Percentiles rank a stretch among this genome's conserved stretches.
Evolutionary conservation across 768 basidiomycete genomes (phyloP).

Genomic region (Crucibulum laeve): DNA sequence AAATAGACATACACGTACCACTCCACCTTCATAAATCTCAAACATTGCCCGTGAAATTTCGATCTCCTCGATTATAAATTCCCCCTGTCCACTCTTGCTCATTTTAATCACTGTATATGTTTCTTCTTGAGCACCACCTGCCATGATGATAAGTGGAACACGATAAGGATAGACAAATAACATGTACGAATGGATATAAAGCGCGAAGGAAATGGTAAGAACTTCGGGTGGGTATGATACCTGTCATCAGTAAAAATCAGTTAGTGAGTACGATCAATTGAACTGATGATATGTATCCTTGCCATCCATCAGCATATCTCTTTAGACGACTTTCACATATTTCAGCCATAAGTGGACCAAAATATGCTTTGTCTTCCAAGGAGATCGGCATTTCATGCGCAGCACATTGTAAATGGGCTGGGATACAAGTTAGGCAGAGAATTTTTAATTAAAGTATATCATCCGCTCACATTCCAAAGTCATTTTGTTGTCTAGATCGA

Average conservation of each 20-base stretch:
- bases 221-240: slow-evolving; percentile 82
- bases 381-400: slow-evolving; percentile 81
- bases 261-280: neutral
- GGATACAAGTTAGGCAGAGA: slow-evolving; percentile 2
- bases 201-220: slow-evolving; percentile 70
- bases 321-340: slow-evolving; percentile 59
- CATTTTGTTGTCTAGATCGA: slow-evolving; percentile 72
- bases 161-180: neutral
- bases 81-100: slow-evolving; percentile 30
- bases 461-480: slow-evolving; percentile 56
- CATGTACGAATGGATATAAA: slow-evolving; percentile 62
- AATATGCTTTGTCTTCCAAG: slow-evolving; percentile 61
- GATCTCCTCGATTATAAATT: slow-evolving; percentile 69
- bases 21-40: slow-evolving; percentile 86
- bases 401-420: slow-evolving; percentile 83
- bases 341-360: slow-evolving; percentile 55
- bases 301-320: slow-evolving; percentile 82
- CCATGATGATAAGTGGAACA: neutral
- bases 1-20: slow-evolving; percentile 40
- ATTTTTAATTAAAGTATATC: neutral
- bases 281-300: slow-evolving; percentile 12
- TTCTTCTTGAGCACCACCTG: slow-evolving; percentile 64
- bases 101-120: slow-evolving; percentile 73
- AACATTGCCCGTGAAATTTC: slow-evolving; percentile 83
- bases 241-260: slow-evolving; percentile 26